These are phyloP conservation scores for Venturia aucupariae DNA, from an alignment of 2,329 filamentous ascomycete species.

Conservation along the genomic window DNA sequence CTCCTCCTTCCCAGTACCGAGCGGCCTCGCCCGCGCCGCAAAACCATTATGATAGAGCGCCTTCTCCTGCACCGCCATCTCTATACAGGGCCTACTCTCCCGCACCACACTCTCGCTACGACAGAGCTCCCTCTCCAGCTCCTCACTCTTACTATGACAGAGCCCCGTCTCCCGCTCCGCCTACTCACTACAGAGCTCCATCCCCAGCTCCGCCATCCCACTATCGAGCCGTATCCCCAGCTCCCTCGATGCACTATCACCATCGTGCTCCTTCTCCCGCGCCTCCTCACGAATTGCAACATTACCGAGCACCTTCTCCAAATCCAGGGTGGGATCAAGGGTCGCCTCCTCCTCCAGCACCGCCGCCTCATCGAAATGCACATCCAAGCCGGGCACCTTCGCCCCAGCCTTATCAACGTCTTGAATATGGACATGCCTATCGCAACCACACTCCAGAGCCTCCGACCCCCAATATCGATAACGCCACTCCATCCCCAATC, in stretches of 20 bases:
- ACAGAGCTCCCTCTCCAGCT: slow-evolving; percentile 19
- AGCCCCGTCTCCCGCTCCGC: slow-evolving; percentile 20
- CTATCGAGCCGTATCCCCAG: slow-evolving; percentile 15
- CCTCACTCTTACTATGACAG: slow-evolving; percentile 15
- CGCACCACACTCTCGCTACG: slow-evolving; percentile 21
- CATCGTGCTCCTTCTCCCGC: slow-evolving; percentile 15
- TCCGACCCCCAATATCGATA: slow-evolving; percentile 18
- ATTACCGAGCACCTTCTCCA: slow-evolving; percentile 27
- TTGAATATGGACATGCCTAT: slow-evolving; percentile 16
- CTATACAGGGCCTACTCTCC: slow-evolving; percentile 22
- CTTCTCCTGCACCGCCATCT: neutral
- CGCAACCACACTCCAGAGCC: slow-evolving; percentile 51
- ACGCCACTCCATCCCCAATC: slow-evolving; percentile 75
- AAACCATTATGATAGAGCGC: slow-evolving; percentile 22
- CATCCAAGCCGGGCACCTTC: slow-evolving; percentile 39
- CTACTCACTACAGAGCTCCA: slow-evolving; percentile 24
- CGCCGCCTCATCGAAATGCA: slow-evolving; percentile 64
- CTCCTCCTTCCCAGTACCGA: slow-evolving; percentile 18
- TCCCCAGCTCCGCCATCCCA: slow-evolving; percentile 26
- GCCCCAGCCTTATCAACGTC: slow-evolving; percentile 23
- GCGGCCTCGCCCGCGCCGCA: slow-evolving; percentile 14
- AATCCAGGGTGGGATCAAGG: slow-evolving; percentile 35
- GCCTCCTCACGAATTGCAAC: slow-evolving; percentile 18
- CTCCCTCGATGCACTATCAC: slow-evolving; percentile 7
- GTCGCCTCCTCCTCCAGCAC: slow-evolving; percentile 70